A percentile compares a stretch with the other conserved stretches of the same genome.
These are phyloP conservation scores for Diaporthe batatas DNA, from an alignment of 2,329 filamentous ascomycete genomes.

Conservation along the genomic window DNA sequence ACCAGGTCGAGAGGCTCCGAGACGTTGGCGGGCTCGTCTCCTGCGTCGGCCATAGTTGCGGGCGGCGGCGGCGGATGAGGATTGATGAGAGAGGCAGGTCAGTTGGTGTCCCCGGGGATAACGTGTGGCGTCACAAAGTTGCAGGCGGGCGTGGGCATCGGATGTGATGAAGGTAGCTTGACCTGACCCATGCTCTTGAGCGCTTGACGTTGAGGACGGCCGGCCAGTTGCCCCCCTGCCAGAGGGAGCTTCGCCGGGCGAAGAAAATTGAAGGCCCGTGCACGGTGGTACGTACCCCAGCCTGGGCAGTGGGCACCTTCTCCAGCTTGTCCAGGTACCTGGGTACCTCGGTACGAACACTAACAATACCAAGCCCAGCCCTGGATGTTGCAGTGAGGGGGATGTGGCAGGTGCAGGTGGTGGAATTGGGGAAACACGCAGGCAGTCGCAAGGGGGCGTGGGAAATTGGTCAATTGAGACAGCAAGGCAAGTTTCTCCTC, in stretches of 20 bases:
- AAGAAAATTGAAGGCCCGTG: slow-evolving; percentile 24
- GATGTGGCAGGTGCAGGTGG: background rate
- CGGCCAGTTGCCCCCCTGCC: background rate
- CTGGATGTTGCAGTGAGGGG: slow-evolving; percentile 27
- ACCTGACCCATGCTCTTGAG: slow-evolving; percentile 2
- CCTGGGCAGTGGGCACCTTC: too few relatives aligned
- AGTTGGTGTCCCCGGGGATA: background rate
- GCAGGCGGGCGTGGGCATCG: background rate
- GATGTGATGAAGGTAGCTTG: slow-evolving; percentile 19
- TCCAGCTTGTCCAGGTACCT: too few relatives aligned
- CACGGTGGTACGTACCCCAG: slow-evolving; percentile 3
- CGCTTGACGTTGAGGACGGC: slow-evolving; percentile 24
- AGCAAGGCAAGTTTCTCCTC: background rate
- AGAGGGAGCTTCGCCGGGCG: slow-evolving; percentile 6
- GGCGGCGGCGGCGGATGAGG: background rate
- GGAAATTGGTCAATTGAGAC: background rate
- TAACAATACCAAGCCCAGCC: background rate
- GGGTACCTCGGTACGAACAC: background rate
- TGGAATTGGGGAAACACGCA: slow-evolving; percentile 11
- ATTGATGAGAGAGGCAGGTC: background rate
- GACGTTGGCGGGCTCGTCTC: slow-evolving; percentile 78
- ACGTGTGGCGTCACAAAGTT: background rate
- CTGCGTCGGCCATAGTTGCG: slow-evolving; percentile 82
- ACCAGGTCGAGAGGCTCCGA: slow-evolving; percentile 97
- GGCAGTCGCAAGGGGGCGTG: background rate